Evolutionary conservation across 2,329 filamentous ascomycete species (phyloP).

Genomic region (Chrysoporthe deuterocubensis): DNA sequence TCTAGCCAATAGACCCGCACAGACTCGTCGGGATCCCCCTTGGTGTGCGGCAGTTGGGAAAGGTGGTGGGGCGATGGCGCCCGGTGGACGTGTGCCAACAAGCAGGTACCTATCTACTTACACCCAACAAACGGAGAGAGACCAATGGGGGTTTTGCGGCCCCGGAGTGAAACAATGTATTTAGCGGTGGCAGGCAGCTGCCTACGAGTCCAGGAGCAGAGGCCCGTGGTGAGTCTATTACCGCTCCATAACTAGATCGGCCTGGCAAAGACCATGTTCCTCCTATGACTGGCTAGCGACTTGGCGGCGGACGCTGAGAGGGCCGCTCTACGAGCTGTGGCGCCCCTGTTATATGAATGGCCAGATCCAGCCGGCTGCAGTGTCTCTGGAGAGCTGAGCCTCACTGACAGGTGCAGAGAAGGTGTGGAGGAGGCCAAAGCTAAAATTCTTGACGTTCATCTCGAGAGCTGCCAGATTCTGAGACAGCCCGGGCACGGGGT

Average conservation of each 20-base stretch:
- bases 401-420: constrained; percentile 6
- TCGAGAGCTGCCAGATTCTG: background rate
- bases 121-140: background rate
- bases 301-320: constrained; percentile 28
- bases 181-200: background rate
- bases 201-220: background rate
- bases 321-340: constrained; percentile 30
- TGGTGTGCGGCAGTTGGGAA: constrained; percentile 16
- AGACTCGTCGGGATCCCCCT: background rate
- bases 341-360: constrained; percentile 21
- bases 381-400: constrained; percentile 14
- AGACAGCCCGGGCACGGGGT: background rate
- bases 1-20: constrained; percentile 5
- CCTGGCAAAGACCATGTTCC: constrained; percentile 2
- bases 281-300: constrained; percentile 20
- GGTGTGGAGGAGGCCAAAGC: background rate
- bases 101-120: background rate
- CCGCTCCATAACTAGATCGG: background rate
- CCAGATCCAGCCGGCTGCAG: constrained; percentile 15
- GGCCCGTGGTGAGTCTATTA: constrained; percentile 1
- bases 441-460: background rate
- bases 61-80: background rate
- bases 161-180: constrained; percentile 2
- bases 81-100: background rate
- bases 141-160: background rate